Evolutionary conservation across 176 grass and related monocot genomes (phyloP).

Genomic region (Aechmea fasciata): DNA sequence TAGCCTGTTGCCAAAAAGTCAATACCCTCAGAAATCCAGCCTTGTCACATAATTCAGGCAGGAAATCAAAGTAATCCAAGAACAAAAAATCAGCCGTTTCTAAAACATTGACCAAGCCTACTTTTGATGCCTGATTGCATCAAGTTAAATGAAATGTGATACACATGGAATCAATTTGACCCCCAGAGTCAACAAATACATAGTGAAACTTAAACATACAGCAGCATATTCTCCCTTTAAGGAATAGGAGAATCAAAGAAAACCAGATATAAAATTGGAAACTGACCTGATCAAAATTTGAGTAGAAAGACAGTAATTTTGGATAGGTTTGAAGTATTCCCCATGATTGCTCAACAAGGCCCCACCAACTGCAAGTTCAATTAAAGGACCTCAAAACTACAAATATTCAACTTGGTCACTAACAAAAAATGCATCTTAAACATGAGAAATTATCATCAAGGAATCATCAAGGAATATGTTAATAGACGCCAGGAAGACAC

Average conservation of each 20-base stretch:
- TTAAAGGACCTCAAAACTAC: constrained; percentile 1
- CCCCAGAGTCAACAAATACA: neutral
- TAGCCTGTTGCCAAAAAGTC: no score
- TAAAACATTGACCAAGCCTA: no score
- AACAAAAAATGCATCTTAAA: neutral
- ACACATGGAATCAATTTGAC: neutral
- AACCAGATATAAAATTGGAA: constrained; percentile 1
- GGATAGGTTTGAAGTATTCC: constrained; percentile 78
- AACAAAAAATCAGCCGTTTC: no score
- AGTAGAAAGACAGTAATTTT: constrained; percentile 64
- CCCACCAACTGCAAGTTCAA: constrained; percentile 73
- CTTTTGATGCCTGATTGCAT: no score
- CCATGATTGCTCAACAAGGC: constrained; percentile 76
- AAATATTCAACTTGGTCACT: neutral
- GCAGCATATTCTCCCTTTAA: neutral
- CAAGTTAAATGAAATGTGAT: no score
- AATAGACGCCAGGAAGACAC: constrained; percentile 85
- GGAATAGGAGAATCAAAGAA: neutral
- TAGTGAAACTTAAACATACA: neutral
- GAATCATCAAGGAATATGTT: constrained; percentile 42
- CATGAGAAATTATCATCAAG: neutral
- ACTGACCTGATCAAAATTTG: constrained; percentile 79
- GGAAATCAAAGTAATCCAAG: no score
- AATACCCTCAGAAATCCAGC: no score
- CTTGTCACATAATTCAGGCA: no score